Evolutionary conservation across 1,139 yeast genomes (phyloP).

Genomic region (Candida tunisiensis): DNA sequence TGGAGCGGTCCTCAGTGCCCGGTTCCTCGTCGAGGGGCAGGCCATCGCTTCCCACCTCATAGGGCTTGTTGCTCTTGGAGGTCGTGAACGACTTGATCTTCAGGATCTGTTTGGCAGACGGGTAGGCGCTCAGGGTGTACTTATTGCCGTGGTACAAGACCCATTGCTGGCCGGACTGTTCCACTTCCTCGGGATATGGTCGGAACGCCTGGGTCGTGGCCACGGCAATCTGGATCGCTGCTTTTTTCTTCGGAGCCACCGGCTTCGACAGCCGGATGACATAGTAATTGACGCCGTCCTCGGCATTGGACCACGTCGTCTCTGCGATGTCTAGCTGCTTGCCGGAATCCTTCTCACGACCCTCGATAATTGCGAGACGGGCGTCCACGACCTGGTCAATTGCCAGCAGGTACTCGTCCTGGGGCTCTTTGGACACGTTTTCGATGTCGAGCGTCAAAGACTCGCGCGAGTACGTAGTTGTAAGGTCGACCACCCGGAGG

Average conservation of each 20-base stretch:
- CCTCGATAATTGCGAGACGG: slow-evolving; percentile 30
- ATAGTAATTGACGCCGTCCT: slow-evolving; percentile 22
- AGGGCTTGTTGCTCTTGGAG: slow-evolving; percentile 8
- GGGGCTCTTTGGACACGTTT: slow-evolving; percentile 43
- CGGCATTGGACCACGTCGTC: too few relatives aligned
- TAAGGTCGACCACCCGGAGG: slow-evolving; percentile 34
- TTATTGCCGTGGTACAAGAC: slow-evolving; percentile 39
- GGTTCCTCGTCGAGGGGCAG: not conserved
- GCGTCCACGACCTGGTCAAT: slow-evolving; percentile 27
- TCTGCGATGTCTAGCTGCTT: slow-evolving; percentile 1
- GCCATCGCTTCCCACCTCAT: slow-evolving; percentile 15
- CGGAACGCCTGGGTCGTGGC: slow-evolving; percentile 31
- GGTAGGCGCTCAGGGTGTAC: slow-evolving; percentile 47
- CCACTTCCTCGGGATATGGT: slow-evolving; percentile 51
- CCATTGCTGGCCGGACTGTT: slow-evolving; percentile 45
- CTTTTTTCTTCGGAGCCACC: slow-evolving; percentile 40
- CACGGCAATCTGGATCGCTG: slow-evolving; percentile 34
- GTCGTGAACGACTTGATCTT: slow-evolving; percentile 17
- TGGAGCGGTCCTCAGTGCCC: not conserved
- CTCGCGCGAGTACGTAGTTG: slow-evolving; percentile 53
- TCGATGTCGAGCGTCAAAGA: slow-evolving; percentile 34
- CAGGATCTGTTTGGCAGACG: slow-evolving; percentile 34
- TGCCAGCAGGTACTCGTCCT: slow-evolving; percentile 37
- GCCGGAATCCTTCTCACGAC: slow-evolving; percentile 10
- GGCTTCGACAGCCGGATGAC: slow-evolving; percentile 44